Base-by-base conservation (phyloP, 129 eudicot species). In the Escallonia rubra region DNA sequence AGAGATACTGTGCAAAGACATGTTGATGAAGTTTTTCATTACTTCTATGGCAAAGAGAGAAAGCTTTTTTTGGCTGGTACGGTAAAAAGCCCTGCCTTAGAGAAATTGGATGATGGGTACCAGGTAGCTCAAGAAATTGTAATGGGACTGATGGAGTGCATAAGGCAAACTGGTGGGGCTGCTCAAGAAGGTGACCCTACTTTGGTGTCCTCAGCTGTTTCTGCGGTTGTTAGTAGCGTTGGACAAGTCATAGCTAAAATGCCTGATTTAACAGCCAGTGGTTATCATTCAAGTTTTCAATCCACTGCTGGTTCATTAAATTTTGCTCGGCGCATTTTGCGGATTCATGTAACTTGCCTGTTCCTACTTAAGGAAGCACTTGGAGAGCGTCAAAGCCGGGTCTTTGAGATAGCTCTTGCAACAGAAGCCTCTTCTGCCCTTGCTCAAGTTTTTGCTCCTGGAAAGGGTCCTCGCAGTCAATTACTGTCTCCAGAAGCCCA, bases 171-270 rank as follows among this genome's bases (percentile, higher is more conserved):
- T 7, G 99, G 99, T 16, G 99, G 99, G 44, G 99, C 99, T 42
- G 99, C 99, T 52, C 99, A 94, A 80, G 99, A 94, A 87, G 99
- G 99, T 2, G 99, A 94, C 79, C 99, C 99, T 58, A 80, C 88
- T 39, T 67, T 94, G 72, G 96, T 94, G 34, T 83, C 99, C 41
- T 90, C 92, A 46, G 99, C 99, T 4, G 88, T 94, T 58, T 88
- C 97, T 66, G 96, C 99, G 10, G 76, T 94, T 66, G 93, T 94
- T 39, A 72, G 70, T 49, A 94, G 76, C 69, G 83, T 89, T 38
- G 98, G 98, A 41, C 91, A 70, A n/a, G 91, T 81, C 66, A 79
- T 87, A 16, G 84, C 89, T 41, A 87, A 83, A 73, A 83, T 94
- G 66, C 86, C 96, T 23, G 99, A 94, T 62, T 73, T 87, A 59